These are phyloP conservation scores for Cercospora berteroae DNA, from an alignment of 2,329 filamentous ascomycete genomes.

Conservation along the genomic window DNA sequence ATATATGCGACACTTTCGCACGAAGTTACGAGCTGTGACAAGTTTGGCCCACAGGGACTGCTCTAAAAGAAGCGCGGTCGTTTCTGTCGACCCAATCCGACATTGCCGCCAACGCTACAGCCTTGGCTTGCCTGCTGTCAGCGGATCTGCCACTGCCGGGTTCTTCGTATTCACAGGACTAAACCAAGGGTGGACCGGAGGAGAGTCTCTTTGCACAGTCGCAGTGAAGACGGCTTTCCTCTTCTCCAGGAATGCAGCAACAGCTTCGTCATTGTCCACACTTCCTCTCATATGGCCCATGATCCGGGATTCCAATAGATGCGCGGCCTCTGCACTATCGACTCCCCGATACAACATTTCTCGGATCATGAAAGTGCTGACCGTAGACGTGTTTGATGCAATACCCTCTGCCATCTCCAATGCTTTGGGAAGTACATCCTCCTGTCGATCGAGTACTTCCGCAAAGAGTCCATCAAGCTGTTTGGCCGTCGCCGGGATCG, in stretches of 20 bases:
- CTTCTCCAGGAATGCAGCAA: slow-evolving; percentile 26
- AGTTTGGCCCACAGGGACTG: neutral
- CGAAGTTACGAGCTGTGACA: neutral
- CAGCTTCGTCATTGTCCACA: slow-evolving; percentile 26
- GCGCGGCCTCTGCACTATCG: slow-evolving; percentile 24
- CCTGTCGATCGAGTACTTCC: slow-evolving; percentile 22
- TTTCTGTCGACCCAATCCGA: neutral
- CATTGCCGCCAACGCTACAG: neutral
- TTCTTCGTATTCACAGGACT: slow-evolving; percentile 22
- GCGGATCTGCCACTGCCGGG: slow-evolving; percentile 18
- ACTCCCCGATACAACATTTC: slow-evolving; percentile 26
- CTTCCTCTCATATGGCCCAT: slow-evolving; percentile 25
- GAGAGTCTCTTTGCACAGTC: slow-evolving; percentile 22
- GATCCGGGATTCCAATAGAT: slow-evolving; percentile 24
- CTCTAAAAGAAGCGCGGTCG: neutral
- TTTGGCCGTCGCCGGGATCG: slow-evolving; percentile 15
- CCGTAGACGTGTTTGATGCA: slow-evolving; percentile 20
- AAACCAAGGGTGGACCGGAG: slow-evolving; percentile 25
- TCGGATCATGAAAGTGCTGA: slow-evolving; percentile 27
- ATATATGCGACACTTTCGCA: neutral
- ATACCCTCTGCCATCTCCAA: slow-evolving; percentile 20
- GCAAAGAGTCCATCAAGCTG: slow-evolving; percentile 24
- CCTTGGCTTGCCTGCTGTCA: slow-evolving; percentile 22
- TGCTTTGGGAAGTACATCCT: slow-evolving; percentile 22
- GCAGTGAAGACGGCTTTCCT: slow-evolving; percentile 21